A percentile compares a stretch with the other conserved stretches of the same genome.
Evolutionary conservation across 176 grass and related monocot genomes (phyloP).

Genomic region (sorghum (Sorghum bicolor)): Sorghum_bicolor_NCBIv3 NC_012872.2:13581501-13582000

Average conservation of each 20-base stretch:
- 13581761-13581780: constrained; percentile 58
- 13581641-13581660: constrained; percentile 65
- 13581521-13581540: constrained; percentile 62
- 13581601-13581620: neutral
- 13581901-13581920: constrained; percentile 35
- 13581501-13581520: constrained; percentile 56
- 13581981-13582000: constrained; percentile 2
- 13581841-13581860: constrained; percentile 52
- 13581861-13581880: constrained; percentile 53
- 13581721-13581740: constrained; percentile 53
- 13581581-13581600: neutral
- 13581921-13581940: neutral
- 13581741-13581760: constrained; percentile 55
- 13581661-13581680: constrained; percentile 58
- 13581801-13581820: constrained; percentile 59
- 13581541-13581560: constrained; percentile 61
- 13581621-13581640: constrained; percentile 44
- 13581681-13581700: constrained; percentile 53
- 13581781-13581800: constrained; percentile 51
- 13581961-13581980: neutral
- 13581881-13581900: constrained; percentile 60
- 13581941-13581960: neutral
- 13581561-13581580: neutral
- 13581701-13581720: constrained; percentile 62
- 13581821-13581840: constrained; percentile 58